Evolutionary conservation across 805 yeast genomes (phyloP), one percentile per base, ranked within the genome.

Genomic region (Gaillardinia entomophila): DNA sequence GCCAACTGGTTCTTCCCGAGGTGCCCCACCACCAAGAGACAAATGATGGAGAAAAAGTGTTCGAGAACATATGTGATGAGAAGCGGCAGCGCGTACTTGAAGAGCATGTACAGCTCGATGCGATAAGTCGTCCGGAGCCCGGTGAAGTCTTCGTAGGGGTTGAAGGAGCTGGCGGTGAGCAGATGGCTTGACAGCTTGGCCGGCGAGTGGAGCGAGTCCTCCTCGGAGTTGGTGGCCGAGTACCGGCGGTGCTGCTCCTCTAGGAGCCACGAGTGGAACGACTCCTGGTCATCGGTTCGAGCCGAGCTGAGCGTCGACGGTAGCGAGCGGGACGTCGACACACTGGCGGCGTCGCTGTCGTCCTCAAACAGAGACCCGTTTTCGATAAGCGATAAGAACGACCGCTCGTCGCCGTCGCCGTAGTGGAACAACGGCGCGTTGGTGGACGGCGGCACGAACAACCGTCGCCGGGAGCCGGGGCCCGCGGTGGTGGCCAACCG

Each of bases 381-480:
- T 35, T 62, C 68, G 19, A 60, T 60, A 13, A 57, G 43, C 12
- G 69, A 62, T n/a, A 66, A 43, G 36, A 66, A 66, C 6, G 69
- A 62, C 20, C 71, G 43, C 42, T 63, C 69, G 45, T 66, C 71
- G 2, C 66, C 71, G 3, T 50, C 62, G 4, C 72, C 72, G 41
- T 64, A 65, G 32, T 51, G 50, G 42, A 66, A 66, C 17, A 66
- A 43, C 4, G 71, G 72, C 30, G 46, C 48, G 27, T 65, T 59
- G 5, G 72, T 66, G 5, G 68, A 60, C 2, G 71, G 72, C 3
- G 72, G 72, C 13, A 66, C 63, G 43, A 51, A 66, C 14, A 66
- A 47, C 27, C 66, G 45, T 36, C 72, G 46, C 35, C 71, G 48
- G 34, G 69, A 48, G 14, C 62, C 62, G 7, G 58, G 59, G 3